Conservation (phyloP, 1,139 yeast genomes). For the Yamadazyma sp. region DNA sequence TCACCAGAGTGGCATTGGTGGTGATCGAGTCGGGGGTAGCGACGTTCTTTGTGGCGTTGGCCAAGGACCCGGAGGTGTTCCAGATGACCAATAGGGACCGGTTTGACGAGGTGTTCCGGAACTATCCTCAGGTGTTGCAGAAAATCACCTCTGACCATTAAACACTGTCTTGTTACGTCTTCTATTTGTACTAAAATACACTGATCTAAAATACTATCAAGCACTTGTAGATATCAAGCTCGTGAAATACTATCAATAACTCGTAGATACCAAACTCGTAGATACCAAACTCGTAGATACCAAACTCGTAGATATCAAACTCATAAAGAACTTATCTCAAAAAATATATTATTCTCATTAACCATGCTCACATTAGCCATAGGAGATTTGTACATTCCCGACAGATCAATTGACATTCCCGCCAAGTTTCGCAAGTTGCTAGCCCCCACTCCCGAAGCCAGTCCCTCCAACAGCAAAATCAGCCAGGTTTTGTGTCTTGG, state of each 20-base stretch:
- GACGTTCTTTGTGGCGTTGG: constrained; percentile 83
- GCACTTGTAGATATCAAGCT: too few relatives aligned
- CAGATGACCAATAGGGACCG: constrained; percentile 73
- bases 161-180: background rate
- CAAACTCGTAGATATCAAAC: too few relatives aligned
- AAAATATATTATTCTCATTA: too few relatives aligned
- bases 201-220: too few relatives aligned
- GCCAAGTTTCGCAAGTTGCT: constrained; percentile 68
- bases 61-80: constrained; percentile 85
- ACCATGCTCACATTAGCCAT: constrained; percentile 82
- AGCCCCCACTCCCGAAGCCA: constrained; percentile 44
- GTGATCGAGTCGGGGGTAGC: constrained; percentile 81
- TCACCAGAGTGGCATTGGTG: constrained; percentile 69
- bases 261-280: too few relatives aligned
- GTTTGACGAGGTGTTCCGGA: constrained; percentile 67
- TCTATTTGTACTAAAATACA: too few relatives aligned
- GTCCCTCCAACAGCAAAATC: constrained; percentile 63
- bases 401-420: constrained; percentile 66
- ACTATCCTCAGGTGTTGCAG: constrained; percentile 74
- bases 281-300: too few relatives aligned
- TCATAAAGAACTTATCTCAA: too few relatives aligned
- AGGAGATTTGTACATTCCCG: constrained; percentile 90
- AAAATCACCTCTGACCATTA: constrained; percentile 42
- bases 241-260: too few relatives aligned
- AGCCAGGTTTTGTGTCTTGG: constrained; percentile 85